Conservation (phyloP, 2,329 filamentous ascomycete genomes). For the Cladorrhinum sp. region DNA sequence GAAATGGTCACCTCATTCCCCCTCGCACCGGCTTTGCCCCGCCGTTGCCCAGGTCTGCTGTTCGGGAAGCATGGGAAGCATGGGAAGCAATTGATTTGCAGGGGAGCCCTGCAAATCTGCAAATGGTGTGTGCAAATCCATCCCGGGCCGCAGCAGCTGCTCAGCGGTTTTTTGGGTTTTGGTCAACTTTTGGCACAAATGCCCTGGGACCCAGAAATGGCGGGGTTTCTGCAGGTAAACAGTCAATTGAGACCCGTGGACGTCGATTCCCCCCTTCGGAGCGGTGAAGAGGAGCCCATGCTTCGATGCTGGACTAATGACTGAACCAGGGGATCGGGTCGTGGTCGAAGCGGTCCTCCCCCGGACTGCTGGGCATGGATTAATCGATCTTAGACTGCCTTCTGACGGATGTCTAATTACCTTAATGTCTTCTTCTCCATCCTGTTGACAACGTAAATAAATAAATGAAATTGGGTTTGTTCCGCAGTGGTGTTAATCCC, state of each 20-base stretch:
- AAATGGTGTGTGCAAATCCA: conserved; percentile 1
- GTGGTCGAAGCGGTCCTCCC: background rate
- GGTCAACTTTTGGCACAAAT: too few species aligned
- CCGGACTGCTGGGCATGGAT: background rate
- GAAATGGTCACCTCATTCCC: background rate
- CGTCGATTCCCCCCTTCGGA: conserved; percentile 10
- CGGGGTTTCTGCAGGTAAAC: conserved; percentile 24
- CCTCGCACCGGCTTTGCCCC: too few species aligned
- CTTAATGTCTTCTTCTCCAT: background rate
- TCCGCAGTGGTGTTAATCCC: background rate
- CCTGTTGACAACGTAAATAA: background rate
- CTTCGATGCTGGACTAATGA: background rate
- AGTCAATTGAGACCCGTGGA: conserved; percentile 24
- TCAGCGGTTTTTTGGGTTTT: conserved; percentile 7
- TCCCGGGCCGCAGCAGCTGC: conserved; percentile 6
- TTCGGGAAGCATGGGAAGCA: too few species aligned
- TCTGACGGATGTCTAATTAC: background rate
- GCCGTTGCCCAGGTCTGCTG: background rate
- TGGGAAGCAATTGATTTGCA: background rate
- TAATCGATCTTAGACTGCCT: background rate
- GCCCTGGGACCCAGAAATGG: conserved; percentile 9
- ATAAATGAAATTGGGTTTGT: background rate
- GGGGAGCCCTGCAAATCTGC: conserved; percentile 1
- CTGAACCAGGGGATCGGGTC: conserved; percentile 5
- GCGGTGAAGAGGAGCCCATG: background rate